Conservation (phyloP, 805 yeast genomes). For the Yarrowia yakushimensis region DNA sequence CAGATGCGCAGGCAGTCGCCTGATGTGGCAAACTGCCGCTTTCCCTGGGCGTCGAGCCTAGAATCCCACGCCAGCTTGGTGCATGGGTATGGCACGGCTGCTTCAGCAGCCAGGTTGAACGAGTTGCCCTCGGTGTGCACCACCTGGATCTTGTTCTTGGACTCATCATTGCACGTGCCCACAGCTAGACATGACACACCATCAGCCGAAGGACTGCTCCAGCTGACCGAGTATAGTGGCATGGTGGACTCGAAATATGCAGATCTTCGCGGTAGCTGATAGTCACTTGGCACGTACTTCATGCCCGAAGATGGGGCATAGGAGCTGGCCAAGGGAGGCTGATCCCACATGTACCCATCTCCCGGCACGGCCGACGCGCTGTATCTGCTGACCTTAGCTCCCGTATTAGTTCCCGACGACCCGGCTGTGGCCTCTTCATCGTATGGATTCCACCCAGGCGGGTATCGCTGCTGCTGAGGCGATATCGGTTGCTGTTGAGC, state of each 20-base stretch:
- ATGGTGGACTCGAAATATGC: slow-evolving; percentile 49
- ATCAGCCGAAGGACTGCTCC: slow-evolving; percentile 43
- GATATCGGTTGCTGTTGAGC: slow-evolving; percentile 23
- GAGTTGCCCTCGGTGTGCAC: slow-evolving; percentile 30
- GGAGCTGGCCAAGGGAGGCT: slow-evolving; percentile 25
- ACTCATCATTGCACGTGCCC: slow-evolving; percentile 79
- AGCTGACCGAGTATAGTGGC: slow-evolving; percentile 52
- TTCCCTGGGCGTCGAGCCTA: slow-evolving; percentile 38
- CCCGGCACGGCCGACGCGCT: slow-evolving; percentile 19
- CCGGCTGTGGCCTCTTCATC: neutral
- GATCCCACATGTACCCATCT: slow-evolving; percentile 8
- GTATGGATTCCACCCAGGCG: slow-evolving; percentile 22
- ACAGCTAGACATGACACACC: slow-evolving; percentile 54
- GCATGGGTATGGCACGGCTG: slow-evolving; percentile 59
- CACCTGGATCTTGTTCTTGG: slow-evolving; percentile 54
- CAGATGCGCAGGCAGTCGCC: slow-evolving; percentile 70
- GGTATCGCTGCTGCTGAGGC: slow-evolving; percentile 23
- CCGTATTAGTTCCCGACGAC: neutral
- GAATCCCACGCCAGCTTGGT: slow-evolving; percentile 71
- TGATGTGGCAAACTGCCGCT: slow-evolving; percentile 58
- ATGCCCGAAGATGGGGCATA: slow-evolving; percentile 25
- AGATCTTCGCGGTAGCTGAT: slow-evolving; percentile 28
- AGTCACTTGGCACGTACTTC: neutral
- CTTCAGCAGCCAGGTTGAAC: slow-evolving; percentile 50
- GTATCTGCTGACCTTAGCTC: neutral